phyloP scores from a whole-genome alignment of 78 protist genomes.

The Anaeramoeba ignava region DNA sequence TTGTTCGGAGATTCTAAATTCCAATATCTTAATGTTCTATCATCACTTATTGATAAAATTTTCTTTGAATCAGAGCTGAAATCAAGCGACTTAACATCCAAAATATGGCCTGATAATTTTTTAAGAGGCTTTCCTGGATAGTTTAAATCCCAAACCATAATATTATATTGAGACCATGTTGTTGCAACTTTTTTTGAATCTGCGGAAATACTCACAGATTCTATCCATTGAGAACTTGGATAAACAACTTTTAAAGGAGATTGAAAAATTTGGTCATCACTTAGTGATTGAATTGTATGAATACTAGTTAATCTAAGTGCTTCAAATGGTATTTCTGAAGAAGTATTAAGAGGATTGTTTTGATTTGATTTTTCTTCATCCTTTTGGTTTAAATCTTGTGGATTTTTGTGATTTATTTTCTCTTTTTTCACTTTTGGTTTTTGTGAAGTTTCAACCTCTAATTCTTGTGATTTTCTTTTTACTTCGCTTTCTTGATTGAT shows the following conservation, averaged over 20 bases:
- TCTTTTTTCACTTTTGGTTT: neutral
- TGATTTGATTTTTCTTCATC: neutral
- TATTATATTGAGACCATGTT: neutral
- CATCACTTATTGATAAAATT: neutral
- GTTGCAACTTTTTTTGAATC: neutral
- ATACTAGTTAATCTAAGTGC: neutral
- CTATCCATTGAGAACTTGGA: neutral
- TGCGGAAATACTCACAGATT: neutral
- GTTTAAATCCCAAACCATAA: neutral
- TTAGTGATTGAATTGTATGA: neutral
- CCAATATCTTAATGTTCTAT: neutral
- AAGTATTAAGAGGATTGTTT: too few species aligned
- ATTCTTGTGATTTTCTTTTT: neutral
- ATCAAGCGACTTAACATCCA: neutral
- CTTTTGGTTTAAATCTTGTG: neutral
- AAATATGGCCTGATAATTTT: neutral
- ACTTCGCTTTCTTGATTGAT: too few species aligned
- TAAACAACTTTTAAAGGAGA: neutral
- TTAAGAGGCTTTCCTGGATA: neutral
- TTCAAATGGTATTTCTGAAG: too few species aligned
- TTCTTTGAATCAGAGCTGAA: neutral
- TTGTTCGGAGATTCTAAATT: neutral
- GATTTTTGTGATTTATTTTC: neutral
- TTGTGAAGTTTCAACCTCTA: neutral
- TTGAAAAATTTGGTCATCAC: neutral